phyloP scores from a whole-genome alignment of 2,329 filamentous ascomycete species.

The Ustilaginoidea virens region DNA sequence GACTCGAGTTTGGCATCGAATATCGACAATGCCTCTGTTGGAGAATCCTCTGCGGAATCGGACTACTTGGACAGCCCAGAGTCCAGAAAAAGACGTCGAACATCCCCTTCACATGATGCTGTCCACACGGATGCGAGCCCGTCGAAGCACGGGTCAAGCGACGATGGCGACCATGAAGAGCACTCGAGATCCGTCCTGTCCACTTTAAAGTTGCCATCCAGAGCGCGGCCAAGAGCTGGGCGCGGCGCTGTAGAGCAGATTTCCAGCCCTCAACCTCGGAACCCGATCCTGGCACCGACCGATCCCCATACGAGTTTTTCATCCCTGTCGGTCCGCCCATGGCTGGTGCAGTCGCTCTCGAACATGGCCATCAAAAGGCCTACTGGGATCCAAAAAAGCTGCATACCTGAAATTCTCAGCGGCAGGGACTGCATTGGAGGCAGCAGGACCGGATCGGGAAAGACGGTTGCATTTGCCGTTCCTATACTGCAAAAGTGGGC shows the following conservation, averaged over 20 bases:
- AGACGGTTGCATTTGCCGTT: constrained; percentile 89
- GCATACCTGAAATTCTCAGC: constrained; percentile 83
- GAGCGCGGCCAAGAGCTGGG: constrained; percentile 30
- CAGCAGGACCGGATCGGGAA: constrained; percentile 88
- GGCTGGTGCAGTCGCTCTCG: constrained; percentile 69
- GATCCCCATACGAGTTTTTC: constrained; percentile 52
- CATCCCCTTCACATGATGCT: constrained; percentile 15
- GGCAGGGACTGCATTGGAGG: constrained; percentile 92
- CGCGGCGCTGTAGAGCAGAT: constrained; percentile 8
- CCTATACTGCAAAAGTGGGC: constrained; percentile 92
- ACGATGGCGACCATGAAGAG: constrained; percentile 17
- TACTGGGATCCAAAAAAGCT: constrained; percentile 82
- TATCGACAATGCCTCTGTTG: background rate
- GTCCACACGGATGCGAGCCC: constrained; percentile 7
- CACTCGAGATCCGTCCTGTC: constrained; percentile 20
- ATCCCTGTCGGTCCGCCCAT: constrained; percentile 59
- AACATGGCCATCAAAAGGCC: constrained; percentile 72
- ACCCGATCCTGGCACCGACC: constrained; percentile 31
- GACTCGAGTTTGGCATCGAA: background rate
- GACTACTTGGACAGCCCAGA: constrained; percentile 31
- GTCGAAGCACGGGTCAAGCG: constrained; percentile 11
- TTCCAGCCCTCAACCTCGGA: constrained; percentile 11
- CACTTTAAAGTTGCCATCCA: constrained; percentile 35
- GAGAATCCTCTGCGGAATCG: constrained; percentile 25
- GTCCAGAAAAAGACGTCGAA: constrained; percentile 30